Conservation (phyloP, 306 rosid species). For the Prunus persica region DNA sequence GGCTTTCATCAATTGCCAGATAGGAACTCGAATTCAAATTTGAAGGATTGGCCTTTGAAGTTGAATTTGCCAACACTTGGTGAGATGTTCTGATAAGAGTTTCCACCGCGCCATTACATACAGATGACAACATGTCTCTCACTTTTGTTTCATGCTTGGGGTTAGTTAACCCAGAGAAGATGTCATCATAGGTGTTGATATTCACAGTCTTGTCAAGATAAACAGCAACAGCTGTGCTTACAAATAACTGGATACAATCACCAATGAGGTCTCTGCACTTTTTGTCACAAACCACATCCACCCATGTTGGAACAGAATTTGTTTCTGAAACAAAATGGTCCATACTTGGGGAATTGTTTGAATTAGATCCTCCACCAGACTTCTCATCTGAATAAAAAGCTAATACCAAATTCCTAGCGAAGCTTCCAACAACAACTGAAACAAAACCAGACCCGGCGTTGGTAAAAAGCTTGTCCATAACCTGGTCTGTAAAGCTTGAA, state of each 20-base stretch:
- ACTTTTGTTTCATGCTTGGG: slow-evolving; percentile 60
- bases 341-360: slow-evolving; percentile 4
- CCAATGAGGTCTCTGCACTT: slow-evolving; percentile 55
- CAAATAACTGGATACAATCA: slow-evolving; percentile 65
- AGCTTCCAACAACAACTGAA: slow-evolving; percentile 77
- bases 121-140: slow-evolving; percentile 54
- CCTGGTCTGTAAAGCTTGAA: slow-evolving; percentile 38
- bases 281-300: slow-evolving; percentile 46
- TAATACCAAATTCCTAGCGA: slow-evolving; percentile 66
- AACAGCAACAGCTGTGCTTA: slow-evolving; percentile 67
- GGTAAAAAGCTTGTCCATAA: slow-evolving; percentile 54
- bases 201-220: slow-evolving; percentile 87
- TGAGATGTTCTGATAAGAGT: slow-evolving; percentile 75
- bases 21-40: slow-evolving; percentile 2
- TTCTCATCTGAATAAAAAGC: slow-evolving; percentile 41
- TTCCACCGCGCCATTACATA: slow-evolving; percentile 70
- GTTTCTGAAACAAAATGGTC: slow-evolving; percentile 18
- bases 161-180: slow-evolving; percentile 75
- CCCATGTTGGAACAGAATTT: slow-evolving; percentile 39
- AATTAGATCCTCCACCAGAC: slow-evolving; percentile 30
- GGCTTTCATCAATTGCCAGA: slow-evolving; percentile 16
- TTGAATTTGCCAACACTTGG: slow-evolving; percentile 50
- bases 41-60: slow-evolving; percentile 14
- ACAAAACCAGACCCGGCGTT: slow-evolving; percentile 71
- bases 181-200: slow-evolving; percentile 64